Percentiles rank a stretch among this genome's conserved stretches.
Evolutionary conservation across 306 rosid species (phyloP).

Genomic region (Macrotyloma uniflorum): DNA sequence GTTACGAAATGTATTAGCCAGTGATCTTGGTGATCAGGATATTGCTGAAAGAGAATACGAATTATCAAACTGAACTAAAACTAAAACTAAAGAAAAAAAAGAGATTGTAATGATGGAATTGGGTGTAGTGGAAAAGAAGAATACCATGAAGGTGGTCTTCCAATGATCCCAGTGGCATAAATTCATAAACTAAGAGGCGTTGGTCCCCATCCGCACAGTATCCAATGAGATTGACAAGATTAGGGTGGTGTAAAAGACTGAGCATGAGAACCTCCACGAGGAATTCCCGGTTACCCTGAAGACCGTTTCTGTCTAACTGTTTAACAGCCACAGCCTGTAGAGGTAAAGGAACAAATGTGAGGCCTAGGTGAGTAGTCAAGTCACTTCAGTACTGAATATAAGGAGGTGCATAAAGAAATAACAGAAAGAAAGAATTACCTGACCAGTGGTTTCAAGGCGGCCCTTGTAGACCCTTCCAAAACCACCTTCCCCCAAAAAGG

Average conservation of each 20-base stretch:
- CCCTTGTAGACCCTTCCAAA: conserved; percentile 96
- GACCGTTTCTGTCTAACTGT: conserved; percentile 91
- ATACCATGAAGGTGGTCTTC: conserved; percentile 97
- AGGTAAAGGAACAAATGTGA: conserved; percentile 28
- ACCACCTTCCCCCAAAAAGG: conserved; percentile 93
- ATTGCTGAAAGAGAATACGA: background rate
- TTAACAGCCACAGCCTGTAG: conserved; percentile 88
- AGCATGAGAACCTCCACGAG: conserved; percentile 59
- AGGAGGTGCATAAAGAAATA: background rate
- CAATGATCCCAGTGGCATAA: conserved; percentile 48
- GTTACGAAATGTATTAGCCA: background rate
- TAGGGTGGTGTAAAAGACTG: conserved; percentile 45
- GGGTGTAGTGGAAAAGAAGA: conserved; percentile 5
- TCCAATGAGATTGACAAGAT: conserved; percentile 43
- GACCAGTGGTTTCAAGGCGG: conserved; percentile 74
- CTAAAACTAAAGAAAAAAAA: too few species aligned
- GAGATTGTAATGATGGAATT: conserved; percentile 28
- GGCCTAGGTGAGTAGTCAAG: background rate
- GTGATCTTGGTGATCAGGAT: background rate
- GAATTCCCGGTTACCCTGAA: conserved; percentile 93
- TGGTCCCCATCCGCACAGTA: conserved; percentile 46
- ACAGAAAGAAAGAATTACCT: conserved; percentile 50
- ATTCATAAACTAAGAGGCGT: conserved; percentile 43
- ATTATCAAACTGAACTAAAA: background rate
- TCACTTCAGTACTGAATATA: too few species aligned